Conservation (phyloP, 495 filamentous ascomycete species). For the Talaromyces liani region DNA sequence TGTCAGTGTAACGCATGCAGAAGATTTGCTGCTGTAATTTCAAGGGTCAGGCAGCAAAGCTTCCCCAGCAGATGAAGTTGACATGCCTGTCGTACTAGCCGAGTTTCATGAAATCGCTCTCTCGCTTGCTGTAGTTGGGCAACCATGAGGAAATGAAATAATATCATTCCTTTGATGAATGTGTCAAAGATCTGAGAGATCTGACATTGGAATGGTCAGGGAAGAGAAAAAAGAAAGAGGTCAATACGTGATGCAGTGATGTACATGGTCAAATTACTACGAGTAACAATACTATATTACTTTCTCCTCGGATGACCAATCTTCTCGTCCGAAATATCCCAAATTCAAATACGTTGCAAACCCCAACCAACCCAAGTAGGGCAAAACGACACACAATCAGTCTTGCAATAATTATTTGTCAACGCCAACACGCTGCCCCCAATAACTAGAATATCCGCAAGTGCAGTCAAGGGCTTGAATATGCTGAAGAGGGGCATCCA, state of each 20-base stretch:
- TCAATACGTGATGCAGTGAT: no score
- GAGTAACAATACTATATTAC: slow-evolving; percentile 5
- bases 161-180: background rate
- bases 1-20: background rate
- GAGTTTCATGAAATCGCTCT: background rate
- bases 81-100: background rate
- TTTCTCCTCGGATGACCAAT: slow-evolving; percentile 33
- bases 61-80: background rate
- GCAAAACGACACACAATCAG: slow-evolving; percentile 69
- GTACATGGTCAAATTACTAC: background rate
- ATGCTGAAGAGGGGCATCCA: slow-evolving; percentile 84
- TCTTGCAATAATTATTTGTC: slow-evolving; percentile 62
- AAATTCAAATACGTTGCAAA: slow-evolving; percentile 76
- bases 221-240: no score
- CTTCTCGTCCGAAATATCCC: slow-evolving; percentile 38
- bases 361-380: slow-evolving; percentile 70
- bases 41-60: background rate
- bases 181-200: no score
- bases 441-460: slow-evolving; percentile 67
- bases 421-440: slow-evolving; percentile 62
- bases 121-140: background rate
- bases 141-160: background rate
- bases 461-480: slow-evolving; percentile 61
- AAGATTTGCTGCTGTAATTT: background rate
- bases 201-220: no score